Conservation (phyloP, 2,329 filamentous ascomycete genomes). For the Colletotrichum sp. region DNA sequence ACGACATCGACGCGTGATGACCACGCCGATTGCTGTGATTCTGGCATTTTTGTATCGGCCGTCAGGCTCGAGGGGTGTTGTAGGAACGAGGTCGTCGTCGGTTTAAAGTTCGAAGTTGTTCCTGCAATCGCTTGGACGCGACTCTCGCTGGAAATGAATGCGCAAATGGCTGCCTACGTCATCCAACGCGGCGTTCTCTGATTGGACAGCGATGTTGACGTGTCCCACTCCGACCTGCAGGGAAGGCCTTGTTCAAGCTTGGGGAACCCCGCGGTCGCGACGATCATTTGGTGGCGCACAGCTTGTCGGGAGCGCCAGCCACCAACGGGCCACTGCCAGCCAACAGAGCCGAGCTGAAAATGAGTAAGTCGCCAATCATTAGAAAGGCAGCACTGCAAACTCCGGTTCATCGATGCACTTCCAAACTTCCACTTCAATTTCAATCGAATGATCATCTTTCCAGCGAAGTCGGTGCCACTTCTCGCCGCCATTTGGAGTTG, state of each 20-base stretch:
- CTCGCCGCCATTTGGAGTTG: not conserved
- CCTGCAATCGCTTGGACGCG: not conserved
- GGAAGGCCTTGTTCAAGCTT: not conserved
- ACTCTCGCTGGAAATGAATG: not conserved
- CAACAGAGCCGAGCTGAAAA: not conserved
- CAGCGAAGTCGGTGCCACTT: not conserved
- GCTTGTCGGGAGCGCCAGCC: not conserved
- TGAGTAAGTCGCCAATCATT: not conserved
- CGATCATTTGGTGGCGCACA: not conserved
- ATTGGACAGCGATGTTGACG: not conserved
- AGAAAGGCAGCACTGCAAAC: not conserved
- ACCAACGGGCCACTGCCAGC: not conserved
- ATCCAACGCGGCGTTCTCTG: not conserved
- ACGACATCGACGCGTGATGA: constrained; percentile 12
- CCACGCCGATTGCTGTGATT: constrained; percentile 4
- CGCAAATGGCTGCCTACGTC: not conserved
- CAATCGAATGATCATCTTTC: not conserved
- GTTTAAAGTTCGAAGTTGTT: not conserved
- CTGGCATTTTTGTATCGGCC: not conserved
- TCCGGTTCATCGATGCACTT: too few species aligned
- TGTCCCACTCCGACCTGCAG: not conserved
- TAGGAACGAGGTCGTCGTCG: not conserved
- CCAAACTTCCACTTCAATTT: not conserved
- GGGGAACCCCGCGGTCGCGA: not conserved
- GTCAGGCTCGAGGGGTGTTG: not conserved